phyloP scores from a whole-genome alignment of 306 rosid genomes.

The Ammopiptanthus mongolicus region DNA sequence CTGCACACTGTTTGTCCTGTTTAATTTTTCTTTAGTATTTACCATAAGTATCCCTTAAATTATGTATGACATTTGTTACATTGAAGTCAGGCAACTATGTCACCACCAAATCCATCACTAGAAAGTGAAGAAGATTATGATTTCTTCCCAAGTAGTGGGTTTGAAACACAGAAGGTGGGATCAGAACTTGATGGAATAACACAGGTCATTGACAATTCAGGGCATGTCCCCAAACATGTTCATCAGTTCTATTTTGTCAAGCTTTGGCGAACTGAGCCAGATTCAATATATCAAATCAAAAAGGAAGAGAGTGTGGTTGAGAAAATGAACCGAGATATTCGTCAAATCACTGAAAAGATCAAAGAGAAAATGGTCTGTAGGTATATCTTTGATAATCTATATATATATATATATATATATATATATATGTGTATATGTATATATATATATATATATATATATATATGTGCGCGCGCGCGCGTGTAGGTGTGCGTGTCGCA shows the following conservation, averaged over 20 bases:
- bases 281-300: conserved; percentile 9
- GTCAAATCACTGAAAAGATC: not conserved
- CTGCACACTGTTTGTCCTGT: not conserved
- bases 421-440: too few relatives aligned
- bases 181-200: not conserved
- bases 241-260: conserved; percentile 21
- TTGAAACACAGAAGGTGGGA: not conserved
- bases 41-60: not conserved
- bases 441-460: too few relatives aligned
- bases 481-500: too few relatives aligned
- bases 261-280: conserved; percentile 17
- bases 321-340: not conserved
- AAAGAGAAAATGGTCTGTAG: conserved; percentile 4
- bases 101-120: not conserved
- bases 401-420: too few relatives aligned
- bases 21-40: not conserved
- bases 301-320: not conserved
- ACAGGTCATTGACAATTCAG: not conserved
- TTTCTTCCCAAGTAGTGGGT: not conserved
- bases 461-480: too few relatives aligned
- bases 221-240: not conserved
- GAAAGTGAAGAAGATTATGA: not conserved
- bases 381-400: not conserved
- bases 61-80: not conserved
- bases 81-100: not conserved